Evolutionary conservation across 225 moss, liverwort and hornwort species (phyloP).

Genomic region (Bryum argenteum): DNA sequence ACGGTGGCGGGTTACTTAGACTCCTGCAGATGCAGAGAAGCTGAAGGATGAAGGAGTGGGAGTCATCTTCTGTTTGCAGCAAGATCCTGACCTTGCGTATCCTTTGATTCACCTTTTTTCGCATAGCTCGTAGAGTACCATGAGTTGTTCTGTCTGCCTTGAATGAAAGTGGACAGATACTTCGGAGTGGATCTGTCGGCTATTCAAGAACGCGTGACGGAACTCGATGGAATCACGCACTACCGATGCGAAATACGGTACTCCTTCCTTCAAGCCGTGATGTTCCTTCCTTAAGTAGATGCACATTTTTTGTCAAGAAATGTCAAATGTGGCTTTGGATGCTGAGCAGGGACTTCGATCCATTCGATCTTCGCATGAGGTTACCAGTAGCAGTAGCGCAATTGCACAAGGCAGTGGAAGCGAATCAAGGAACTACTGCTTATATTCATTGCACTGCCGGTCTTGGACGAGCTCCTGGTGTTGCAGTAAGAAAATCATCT

Average conservation of each 20-base stretch:
- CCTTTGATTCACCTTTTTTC: conserved; percentile 30
- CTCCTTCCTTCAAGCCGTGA: no score
- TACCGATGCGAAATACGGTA: conserved; percentile 86
- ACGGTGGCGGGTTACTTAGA: conserved; percentile 51
- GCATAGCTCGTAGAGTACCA: not conserved
- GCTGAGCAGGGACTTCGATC: conserved; percentile 86
- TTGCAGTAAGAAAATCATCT: conserved; percentile 57
- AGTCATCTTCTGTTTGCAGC: conserved; percentile 85
- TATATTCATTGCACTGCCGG: conserved; percentile 98
- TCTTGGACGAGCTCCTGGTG: conserved; percentile 94
- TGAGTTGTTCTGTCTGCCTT: conserved; percentile 19
- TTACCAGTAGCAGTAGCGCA: conserved; percentile 80
- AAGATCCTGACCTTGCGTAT: conserved; percentile 95
- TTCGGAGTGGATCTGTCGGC: conserved; percentile 88
- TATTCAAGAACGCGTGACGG: conserved; percentile 60
- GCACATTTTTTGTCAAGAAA: no score
- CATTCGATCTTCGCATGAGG: conserved; percentile 90
- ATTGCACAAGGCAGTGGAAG: conserved; percentile 66
- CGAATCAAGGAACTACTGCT: conserved; percentile 57
- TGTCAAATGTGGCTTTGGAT: not conserved
- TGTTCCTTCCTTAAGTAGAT: no score
- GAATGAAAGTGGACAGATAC: conserved; percentile 50
- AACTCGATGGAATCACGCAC: conserved; percentile 78
- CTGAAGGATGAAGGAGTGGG: conserved; percentile 77
- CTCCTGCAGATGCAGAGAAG: conserved; percentile 89